phyloP scores from a whole-genome alignment of 768 basidiomycete genomes.

The Tulasnella sp. region DNA sequence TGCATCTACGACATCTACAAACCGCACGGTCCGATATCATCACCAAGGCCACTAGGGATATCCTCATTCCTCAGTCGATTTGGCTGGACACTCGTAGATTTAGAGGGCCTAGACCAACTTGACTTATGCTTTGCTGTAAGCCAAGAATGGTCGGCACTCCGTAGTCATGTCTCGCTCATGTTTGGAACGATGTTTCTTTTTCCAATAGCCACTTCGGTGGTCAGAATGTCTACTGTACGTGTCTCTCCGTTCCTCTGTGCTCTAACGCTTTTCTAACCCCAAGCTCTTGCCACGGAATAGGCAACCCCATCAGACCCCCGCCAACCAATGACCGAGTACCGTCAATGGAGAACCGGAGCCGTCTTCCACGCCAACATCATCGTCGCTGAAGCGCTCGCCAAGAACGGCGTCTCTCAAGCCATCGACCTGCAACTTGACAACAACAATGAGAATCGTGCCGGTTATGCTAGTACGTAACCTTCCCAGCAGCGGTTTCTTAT shows the following conservation, averaged over 20 bases:
- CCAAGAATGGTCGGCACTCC: too few species aligned
- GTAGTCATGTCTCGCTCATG: background rate
- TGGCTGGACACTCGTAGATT: conserved; percentile 43
- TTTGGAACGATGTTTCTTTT: background rate
- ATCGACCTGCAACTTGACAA: background rate
- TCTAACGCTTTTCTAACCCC: background rate
- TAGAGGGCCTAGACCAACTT: background rate
- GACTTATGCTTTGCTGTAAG: background rate
- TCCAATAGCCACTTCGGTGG: conserved; percentile 6
- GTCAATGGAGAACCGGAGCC: background rate
- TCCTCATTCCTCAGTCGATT: conserved; percentile 56
- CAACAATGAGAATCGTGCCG: background rate
- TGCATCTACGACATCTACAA: conserved; percentile 84
- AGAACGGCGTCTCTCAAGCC: background rate
- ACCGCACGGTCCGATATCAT: conserved; percentile 77
- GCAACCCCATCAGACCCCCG: conserved; percentile 9
- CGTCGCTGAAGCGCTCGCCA: conserved; percentile 2
- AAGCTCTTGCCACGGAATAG: background rate
- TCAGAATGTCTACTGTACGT: conserved; percentile 13
- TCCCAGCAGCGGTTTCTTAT: background rate
- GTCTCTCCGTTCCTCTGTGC: background rate
- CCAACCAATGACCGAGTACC: background rate
- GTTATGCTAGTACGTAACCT: conserved; percentile 2
- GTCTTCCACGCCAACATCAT: conserved; percentile 7
- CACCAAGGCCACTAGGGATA: conserved; percentile 48